A percentile compares a stretch with the other conserved stretches of the same genome.
These are phyloP conservation scores for Candida sanyaensis DNA, from an alignment of 1,139 yeast species.

Conservation along the genomic window DNA sequence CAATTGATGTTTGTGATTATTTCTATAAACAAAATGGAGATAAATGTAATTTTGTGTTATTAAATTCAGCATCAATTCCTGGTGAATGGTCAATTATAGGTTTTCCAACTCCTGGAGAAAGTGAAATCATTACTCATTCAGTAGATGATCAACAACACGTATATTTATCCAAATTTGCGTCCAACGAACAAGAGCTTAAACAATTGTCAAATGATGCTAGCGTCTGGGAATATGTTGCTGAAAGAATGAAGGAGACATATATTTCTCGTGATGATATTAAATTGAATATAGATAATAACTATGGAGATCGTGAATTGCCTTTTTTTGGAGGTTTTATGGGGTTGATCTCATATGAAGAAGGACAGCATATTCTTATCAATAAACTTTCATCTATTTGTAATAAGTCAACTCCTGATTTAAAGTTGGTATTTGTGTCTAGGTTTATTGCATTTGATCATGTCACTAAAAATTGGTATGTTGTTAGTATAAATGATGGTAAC, in stretches of 20 bases:
- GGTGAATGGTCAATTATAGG: slow-evolving; percentile 92
- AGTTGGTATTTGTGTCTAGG: slow-evolving; percentile 71
- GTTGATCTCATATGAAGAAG: slow-evolving; percentile 83
- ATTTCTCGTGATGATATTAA: slow-evolving; percentile 23
- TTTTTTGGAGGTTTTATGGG: slow-evolving; percentile 92
- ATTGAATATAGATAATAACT: slow-evolving; percentile 11
- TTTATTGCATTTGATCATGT: slow-evolving; percentile 57
- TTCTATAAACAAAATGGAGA: slow-evolving; percentile 19
- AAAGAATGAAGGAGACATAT: slow-evolving; percentile 22
- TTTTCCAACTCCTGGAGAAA: slow-evolving; percentile 51
- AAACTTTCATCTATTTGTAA: slow-evolving; percentile 33
- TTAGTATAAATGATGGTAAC: slow-evolving; percentile 46
- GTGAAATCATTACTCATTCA: slow-evolving; percentile 70
- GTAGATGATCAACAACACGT: slow-evolving; percentile 35
- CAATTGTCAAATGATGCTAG: slow-evolving; percentile 9
- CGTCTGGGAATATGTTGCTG: slow-evolving; percentile 28
- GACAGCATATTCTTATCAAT: slow-evolving; percentile 45
- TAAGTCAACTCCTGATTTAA: slow-evolving; percentile 64
- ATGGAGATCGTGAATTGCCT: slow-evolving; percentile 47
- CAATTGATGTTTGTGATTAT: slow-evolving; percentile 55
- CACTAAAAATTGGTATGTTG: slow-evolving; percentile 51
- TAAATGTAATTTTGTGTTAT: slow-evolving; percentile 48
- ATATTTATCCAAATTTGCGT: slow-evolving; percentile 17
- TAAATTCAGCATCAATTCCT: slow-evolving; percentile 77
- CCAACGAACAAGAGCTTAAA: slow-evolving; percentile 10